phyloP scores from a whole-genome alignment of 1,284 basidiomycete species.

The Lignosus rhinocerotis region DNA sequence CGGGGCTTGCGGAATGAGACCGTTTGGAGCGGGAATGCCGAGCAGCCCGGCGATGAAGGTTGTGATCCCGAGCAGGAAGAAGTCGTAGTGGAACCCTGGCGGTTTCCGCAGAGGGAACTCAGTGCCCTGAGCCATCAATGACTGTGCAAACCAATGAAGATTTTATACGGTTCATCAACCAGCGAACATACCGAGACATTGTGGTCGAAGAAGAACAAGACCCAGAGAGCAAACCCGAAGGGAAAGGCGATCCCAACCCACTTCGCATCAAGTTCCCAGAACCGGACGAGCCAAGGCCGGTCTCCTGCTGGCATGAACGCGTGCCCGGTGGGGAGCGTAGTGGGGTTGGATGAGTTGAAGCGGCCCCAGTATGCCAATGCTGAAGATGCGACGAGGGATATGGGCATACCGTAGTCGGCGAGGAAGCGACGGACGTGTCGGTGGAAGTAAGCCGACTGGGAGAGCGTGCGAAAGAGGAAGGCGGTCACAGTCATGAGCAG shows the following conservation, averaged over 20 bases:
- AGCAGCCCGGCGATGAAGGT: conserved; percentile 92
- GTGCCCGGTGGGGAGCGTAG: conserved; percentile 67
- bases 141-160: conserved; percentile 42
- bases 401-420: conserved; percentile 89
- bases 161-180: not conserved
- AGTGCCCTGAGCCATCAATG: conserved; percentile 90
- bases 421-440: conserved; percentile 74
- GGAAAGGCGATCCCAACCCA: conserved; percentile 87
- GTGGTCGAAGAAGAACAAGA: conserved; percentile 80
- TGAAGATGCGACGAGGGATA: conserved; percentile 73
- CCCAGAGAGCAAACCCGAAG: conserved; percentile 71
- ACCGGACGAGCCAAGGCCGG: conserved; percentile 84
- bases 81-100: conserved; percentile 91
- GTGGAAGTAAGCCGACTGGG: conserved; percentile 67
- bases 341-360: conserved; percentile 63
- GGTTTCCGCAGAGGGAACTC: conserved; percentile 91
- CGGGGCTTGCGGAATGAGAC: conserved; percentile 94
- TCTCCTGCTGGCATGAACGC: conserved; percentile 78
- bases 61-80: conserved; percentile 87
- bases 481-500: conserved; percentile 74
- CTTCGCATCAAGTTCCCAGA: conserved; percentile 89
- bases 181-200: conserved; percentile 71
- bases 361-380: conserved; percentile 85
- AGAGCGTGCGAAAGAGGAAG: conserved; percentile 72
- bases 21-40: conserved; percentile 92